Percentiles rank a stretch among this genome's conserved stretches.
These are phyloP conservation scores for Roridomyces roridus DNA, from an alignment of 768 basidiomycete genomes.

Conservation along the genomic window DNA sequence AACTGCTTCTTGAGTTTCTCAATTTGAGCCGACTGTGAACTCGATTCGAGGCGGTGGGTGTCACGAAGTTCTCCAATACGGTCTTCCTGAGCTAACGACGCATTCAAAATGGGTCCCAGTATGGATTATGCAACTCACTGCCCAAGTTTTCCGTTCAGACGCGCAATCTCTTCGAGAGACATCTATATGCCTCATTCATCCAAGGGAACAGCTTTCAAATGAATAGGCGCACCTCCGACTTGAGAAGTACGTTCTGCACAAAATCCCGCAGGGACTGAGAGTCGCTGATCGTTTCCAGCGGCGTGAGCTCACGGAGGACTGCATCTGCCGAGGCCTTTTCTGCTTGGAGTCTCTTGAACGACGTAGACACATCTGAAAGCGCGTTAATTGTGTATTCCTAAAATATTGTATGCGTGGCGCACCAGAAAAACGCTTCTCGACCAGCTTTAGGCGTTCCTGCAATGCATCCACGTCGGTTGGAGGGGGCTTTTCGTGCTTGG, in stretches of 20 bases:
- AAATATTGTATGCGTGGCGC: conserved; percentile 12
- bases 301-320: conserved; percentile 73
- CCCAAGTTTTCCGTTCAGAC: conserved; percentile 72
- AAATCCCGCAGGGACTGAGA: conserved; percentile 73
- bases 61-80: conserved; percentile 86
- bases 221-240: conserved; percentile 65
- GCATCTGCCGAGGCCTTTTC: conserved; percentile 74
- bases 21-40: conserved; percentile 80
- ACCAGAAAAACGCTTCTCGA: conserved; percentile 85
- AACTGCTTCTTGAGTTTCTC: conserved; percentile 73
- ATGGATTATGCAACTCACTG: conserved; percentile 52
- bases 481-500: not conserved
- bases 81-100: conserved; percentile 76
- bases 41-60: conserved; percentile 78
- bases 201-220: not conserved
- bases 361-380: conserved; percentile 73
- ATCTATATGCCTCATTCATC: no score
- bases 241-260: conserved; percentile 67
- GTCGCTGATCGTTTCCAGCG: conserved; percentile 71
- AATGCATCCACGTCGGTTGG: conserved; percentile 56
- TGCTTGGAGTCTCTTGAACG: conserved; percentile 77
- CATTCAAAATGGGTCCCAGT: conserved; percentile 7
- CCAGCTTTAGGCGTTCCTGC: conserved; percentile 68
- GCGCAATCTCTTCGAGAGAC: conserved; percentile 79
- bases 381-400: conserved; percentile 9